These are phyloP conservation scores for Venturia asperata DNA, from an alignment of 2,329 filamentous ascomycete genomes.

Conservation along the genomic window DNA sequence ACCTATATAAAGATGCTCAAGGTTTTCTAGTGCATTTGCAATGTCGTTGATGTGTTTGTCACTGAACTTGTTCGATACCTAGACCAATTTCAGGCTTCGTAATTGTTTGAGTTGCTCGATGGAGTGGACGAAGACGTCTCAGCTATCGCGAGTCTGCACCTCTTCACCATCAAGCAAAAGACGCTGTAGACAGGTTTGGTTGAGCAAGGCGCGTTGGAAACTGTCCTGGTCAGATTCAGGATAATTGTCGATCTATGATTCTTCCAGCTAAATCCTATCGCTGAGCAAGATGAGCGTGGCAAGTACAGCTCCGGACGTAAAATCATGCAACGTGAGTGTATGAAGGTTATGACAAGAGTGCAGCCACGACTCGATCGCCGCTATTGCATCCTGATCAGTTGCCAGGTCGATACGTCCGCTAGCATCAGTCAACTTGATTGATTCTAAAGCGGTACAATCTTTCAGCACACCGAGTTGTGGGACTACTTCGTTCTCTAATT, in stretches of 20 bases:
- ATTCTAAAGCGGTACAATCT: conserved; percentile 43
- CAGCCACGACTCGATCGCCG: conserved; percentile 49
- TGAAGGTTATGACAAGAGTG: conserved; percentile 45
- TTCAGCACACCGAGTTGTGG: conserved; percentile 44
- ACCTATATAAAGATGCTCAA: conserved; percentile 52
- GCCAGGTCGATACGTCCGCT: conserved; percentile 42
- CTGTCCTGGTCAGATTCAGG: conserved; percentile 41
- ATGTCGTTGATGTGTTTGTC: conserved; percentile 45
- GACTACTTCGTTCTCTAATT: conserved; percentile 43
- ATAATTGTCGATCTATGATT: conserved; percentile 46
- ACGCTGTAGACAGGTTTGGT: conserved; percentile 43
- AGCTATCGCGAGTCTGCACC: conserved; percentile 42
- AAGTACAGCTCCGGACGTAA: conserved; percentile 48
- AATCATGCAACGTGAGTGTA: conserved; percentile 43
- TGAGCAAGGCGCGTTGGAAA: conserved; percentile 47
- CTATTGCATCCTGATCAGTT: conserved; percentile 45
- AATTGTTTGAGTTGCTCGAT: conserved; percentile 48
- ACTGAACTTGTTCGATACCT: conserved; percentile 43
- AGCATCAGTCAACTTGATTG: conserved; percentile 43
- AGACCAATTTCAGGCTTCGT: conserved; percentile 46
- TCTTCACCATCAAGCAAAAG: conserved; percentile 43
- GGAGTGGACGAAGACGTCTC: conserved; percentile 44
- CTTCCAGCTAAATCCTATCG: conserved; percentile 41
- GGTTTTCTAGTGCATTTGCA: conserved; percentile 37
- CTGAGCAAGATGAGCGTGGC: conserved; percentile 44